Conservation (phyloP, 2,329 filamentous ascomycete genomes). For the Aphanocladium album region DNA sequence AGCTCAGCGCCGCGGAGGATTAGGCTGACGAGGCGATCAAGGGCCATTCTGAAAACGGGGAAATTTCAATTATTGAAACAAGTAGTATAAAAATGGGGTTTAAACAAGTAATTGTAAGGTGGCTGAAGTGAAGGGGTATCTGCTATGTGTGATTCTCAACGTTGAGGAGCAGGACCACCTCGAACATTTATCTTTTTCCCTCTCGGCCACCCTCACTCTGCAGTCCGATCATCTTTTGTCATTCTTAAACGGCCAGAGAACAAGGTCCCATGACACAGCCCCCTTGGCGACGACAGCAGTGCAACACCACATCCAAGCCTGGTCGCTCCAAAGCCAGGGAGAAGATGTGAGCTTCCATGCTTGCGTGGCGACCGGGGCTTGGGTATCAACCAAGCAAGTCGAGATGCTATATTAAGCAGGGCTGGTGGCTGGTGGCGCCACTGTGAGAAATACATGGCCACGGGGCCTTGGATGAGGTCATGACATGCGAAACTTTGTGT, state of each 20-base stretch:
- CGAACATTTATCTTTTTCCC: neutral
- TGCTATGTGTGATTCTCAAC: neutral
- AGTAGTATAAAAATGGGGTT: neutral
- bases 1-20: constrained; percentile 46
- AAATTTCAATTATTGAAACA: neutral
- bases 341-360: neutral
- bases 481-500: neutral
- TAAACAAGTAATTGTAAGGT: neutral
- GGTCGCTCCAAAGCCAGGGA: neutral
- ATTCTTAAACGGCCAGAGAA: neutral
- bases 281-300: neutral
- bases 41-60: constrained; percentile 26
- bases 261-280: constrained; percentile 8
- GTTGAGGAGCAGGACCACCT: no score
- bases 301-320: neutral
- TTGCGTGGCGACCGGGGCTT: constrained; percentile 11
- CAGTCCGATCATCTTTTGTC: neutral
- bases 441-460: constrained; percentile 7
- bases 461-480: constrained; percentile 13
- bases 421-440: constrained; percentile 1
- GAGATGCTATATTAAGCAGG: constrained; percentile 9
- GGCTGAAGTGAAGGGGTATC: neutral
- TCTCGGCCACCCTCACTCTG: neutral
- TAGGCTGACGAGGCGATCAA: constrained; percentile 36
- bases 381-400: constrained; percentile 1